phyloP scores from a whole-genome alignment of 352 stramenopile species.

The Globisporangium perplexum region DNA sequence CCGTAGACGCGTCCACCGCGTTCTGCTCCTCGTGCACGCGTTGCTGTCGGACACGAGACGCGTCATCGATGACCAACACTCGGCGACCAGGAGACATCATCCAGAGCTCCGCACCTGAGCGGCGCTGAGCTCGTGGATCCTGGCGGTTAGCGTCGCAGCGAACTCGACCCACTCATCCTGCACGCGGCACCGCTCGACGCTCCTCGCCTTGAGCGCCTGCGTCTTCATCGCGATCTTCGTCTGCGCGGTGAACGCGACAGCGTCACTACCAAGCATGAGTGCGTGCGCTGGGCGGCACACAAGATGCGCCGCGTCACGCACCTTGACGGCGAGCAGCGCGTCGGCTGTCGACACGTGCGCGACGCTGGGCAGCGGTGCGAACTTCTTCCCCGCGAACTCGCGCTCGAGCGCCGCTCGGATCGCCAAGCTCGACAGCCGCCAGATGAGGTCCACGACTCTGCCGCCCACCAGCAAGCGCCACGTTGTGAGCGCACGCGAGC shows the following conservation, averaged over 20 bases:
- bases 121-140: constrained; percentile 29
- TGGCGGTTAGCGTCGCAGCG: constrained; percentile 20
- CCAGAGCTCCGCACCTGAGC: constrained; percentile 17
- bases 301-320: too few relatives aligned
- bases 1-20: constrained; percentile 19
- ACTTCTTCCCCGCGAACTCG: constrained; percentile 14
- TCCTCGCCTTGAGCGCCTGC: constrained; percentile 31
- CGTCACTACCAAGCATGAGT: too few relatives aligned
- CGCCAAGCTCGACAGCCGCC: constrained; percentile 37
- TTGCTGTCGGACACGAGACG: constrained; percentile 16
- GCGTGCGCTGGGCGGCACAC: too few relatives aligned
- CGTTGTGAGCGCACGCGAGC: too few relatives aligned
- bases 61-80: neutral
- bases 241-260: constrained; percentile 11
- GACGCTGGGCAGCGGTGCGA: constrained; percentile 1
- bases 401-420: constrained; percentile 24
- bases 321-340: constrained; percentile 16
- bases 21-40: constrained; percentile 38
- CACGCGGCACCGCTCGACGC: constrained; percentile 22
- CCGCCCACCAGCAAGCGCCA: neutral
- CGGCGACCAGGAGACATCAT: neutral
- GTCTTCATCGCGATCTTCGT: constrained; percentile 40
- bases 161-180: constrained; percentile 40
- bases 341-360: constrained; percentile 3
- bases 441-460: constrained; percentile 50